phyloP scores from a whole-genome alignment of 140 eudicot species.

The Anethum foeniculum region DNA sequence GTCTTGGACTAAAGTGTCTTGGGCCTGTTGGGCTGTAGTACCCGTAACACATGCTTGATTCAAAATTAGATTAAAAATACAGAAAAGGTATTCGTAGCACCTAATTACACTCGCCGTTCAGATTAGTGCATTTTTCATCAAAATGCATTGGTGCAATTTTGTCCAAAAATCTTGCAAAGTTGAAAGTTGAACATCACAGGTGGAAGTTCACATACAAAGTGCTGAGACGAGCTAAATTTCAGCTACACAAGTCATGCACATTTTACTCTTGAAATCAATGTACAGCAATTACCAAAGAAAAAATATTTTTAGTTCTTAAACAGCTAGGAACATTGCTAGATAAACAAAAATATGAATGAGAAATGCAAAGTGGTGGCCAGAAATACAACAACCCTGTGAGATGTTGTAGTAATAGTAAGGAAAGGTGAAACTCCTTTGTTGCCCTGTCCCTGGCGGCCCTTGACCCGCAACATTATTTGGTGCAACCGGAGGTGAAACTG shows the following conservation, averaged over 20 bases:
- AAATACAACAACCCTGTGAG: background rate
- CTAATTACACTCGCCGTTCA: too few relatives aligned
- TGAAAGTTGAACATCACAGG: background rate
- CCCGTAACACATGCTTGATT: too few relatives aligned
- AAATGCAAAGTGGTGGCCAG: background rate
- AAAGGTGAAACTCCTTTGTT: background rate
- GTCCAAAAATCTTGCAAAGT: too few relatives aligned
- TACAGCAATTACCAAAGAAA: background rate
- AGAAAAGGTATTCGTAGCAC: too few relatives aligned
- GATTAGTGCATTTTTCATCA: too few relatives aligned
- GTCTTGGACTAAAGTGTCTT: too few relatives aligned
- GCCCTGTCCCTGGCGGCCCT: background rate
- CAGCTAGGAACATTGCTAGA: background rate
- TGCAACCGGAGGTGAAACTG: background rate
- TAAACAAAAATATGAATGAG: background rate
- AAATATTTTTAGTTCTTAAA: background rate
- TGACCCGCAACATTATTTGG: background rate
- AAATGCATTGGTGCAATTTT: too few relatives aligned
- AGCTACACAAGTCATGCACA: background rate
- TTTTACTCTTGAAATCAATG: background rate
- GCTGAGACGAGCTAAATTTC: background rate
- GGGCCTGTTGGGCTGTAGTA: too few relatives aligned
- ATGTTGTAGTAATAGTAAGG: constrained; percentile 6
- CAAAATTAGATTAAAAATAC: too few relatives aligned
- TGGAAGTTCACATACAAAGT: background rate